Evolutionary conservation across 2,329 filamentous ascomycete species (phyloP).

Genomic region (Penicillium sp.): DNA sequence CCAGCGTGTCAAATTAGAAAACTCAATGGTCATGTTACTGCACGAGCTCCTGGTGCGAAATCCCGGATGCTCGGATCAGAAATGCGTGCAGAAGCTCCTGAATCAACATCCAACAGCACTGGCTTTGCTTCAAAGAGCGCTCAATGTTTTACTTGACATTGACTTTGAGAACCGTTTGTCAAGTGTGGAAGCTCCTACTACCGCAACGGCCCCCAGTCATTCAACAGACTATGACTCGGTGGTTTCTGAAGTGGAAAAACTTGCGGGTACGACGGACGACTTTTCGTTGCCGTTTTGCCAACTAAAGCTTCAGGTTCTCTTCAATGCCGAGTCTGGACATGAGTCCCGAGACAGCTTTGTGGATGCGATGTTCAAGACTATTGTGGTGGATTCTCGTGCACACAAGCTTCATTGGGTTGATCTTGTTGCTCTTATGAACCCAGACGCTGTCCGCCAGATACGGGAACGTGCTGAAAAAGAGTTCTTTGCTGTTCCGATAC

Average conservation of each 20-base stretch:
- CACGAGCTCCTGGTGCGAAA: conserved; percentile 40
- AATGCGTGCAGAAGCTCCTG: conserved; percentile 35
- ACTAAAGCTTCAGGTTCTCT: conserved; percentile 47
- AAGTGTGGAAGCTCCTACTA: background rate
- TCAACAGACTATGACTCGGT: conserved; percentile 16
- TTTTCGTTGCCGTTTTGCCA: conserved; percentile 50
- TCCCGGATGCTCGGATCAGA: conserved; percentile 31
- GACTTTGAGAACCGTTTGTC: conserved; percentile 16
- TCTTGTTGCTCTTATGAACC: conserved; percentile 43
- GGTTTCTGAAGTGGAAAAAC: conserved; percentile 38
- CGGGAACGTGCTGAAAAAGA: conserved; percentile 47
- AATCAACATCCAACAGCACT: conserved; percentile 32
- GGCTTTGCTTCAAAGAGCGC: conserved; percentile 33
- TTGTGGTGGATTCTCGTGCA: conserved; percentile 39
- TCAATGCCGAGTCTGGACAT: conserved; percentile 34
- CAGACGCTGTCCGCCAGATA: conserved; percentile 44
- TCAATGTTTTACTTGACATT: conserved; percentile 39
- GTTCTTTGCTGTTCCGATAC: conserved; percentile 41
- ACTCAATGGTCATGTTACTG: conserved; percentile 34
- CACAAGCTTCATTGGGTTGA: conserved; percentile 44
- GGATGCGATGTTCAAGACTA: conserved; percentile 46
- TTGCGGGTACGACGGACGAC: conserved; percentile 43
- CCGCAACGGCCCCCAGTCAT: background rate
- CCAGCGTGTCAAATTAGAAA: conserved; percentile 22
- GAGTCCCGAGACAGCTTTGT: conserved; percentile 38